phyloP scores from a whole-genome alignment of 1,139 yeast species.

The Suhomyces bribrorum region DNA sequence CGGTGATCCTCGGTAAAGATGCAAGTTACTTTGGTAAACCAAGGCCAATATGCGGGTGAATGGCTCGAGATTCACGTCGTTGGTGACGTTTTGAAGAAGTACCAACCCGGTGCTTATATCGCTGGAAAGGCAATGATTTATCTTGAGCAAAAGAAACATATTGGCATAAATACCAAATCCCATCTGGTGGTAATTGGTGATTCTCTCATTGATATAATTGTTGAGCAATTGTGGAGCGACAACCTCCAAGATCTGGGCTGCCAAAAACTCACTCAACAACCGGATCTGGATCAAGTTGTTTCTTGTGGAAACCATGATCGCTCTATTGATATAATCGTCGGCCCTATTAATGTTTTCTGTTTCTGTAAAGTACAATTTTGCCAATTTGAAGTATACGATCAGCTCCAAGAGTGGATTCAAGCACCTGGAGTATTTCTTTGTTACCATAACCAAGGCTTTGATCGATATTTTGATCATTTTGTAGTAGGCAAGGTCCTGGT shows the following conservation, averaged over 20 bases:
- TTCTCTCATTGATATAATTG: slow-evolving; percentile 30
- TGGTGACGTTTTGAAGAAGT: slow-evolving; percentile 24
- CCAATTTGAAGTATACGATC: slow-evolving; percentile 34
- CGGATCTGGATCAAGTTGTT: slow-evolving; percentile 22
- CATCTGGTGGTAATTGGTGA: slow-evolving; percentile 19
- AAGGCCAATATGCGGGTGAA: slow-evolving; percentile 23
- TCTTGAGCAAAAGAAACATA: slow-evolving; percentile 31
- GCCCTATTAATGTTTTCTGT: slow-evolving; percentile 43
- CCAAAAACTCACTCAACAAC: slow-evolving; percentile 35
- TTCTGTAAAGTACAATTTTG: slow-evolving; percentile 40
- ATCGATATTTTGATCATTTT: slow-evolving; percentile 41
- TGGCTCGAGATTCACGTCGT: slow-evolving; percentile 16
- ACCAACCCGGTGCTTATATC: slow-evolving; percentile 28
- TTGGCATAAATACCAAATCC: slow-evolving; percentile 19
- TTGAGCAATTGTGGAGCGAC: slow-evolving; percentile 25
- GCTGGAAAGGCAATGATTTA: slow-evolving; percentile 27
- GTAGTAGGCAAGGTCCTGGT: slow-evolving; percentile 31
- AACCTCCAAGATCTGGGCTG: slow-evolving; percentile 34
- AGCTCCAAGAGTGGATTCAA: slow-evolving; percentile 36
- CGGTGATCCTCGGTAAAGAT: slow-evolving; percentile 33
- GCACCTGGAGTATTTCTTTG: slow-evolving; percentile 25
- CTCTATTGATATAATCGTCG: slow-evolving; percentile 39
- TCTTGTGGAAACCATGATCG: slow-evolving; percentile 37
- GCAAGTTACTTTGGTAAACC: slow-evolving; percentile 25
- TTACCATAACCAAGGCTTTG: slow-evolving; percentile 35